Conservation (phyloP, 345 rosid species). For the Gossypium stocksii region DNA sequence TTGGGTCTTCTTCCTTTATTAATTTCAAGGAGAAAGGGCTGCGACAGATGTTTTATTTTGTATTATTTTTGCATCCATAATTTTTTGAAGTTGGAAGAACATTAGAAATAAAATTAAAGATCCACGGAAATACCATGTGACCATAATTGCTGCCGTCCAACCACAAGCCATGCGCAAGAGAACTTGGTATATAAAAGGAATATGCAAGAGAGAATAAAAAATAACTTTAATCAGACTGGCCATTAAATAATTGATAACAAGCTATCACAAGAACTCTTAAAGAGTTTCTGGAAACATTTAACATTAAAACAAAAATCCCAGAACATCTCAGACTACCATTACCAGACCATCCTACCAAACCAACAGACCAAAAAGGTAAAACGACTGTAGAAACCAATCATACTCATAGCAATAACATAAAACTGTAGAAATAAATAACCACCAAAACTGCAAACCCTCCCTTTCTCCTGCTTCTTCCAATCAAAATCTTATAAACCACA, state of each 20-base stretch:
- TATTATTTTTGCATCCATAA: too few species aligned
- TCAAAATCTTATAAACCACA: background rate
- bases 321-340: constrained; percentile 11
- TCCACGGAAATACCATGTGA: too few species aligned
- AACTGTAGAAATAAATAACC: constrained; percentile 23
- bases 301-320: constrained; percentile 4
- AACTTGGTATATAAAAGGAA: background rate
- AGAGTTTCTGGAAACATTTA: constrained; percentile 15
- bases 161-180: too few species aligned
- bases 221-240: background rate
- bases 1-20: too few species aligned
- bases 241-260: background rate
- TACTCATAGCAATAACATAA: constrained; percentile 18
- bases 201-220: background rate
- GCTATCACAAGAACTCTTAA: background rate
- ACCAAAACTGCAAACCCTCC: constrained; percentile 44
- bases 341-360: constrained; percentile 5
- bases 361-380: constrained; percentile 12
- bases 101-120: too few species aligned
- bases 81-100: too few species aligned
- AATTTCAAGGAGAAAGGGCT: too few species aligned
- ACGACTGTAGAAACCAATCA: constrained; percentile 17
- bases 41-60: too few species aligned
- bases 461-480: constrained; percentile 14
- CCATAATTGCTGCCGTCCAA: too few species aligned